Evolutionary conservation across 1,139 yeast genomes (phyloP), one percentile per base, ranked within the genome.

Genomic region (Meyerozyma sp.): DNA sequence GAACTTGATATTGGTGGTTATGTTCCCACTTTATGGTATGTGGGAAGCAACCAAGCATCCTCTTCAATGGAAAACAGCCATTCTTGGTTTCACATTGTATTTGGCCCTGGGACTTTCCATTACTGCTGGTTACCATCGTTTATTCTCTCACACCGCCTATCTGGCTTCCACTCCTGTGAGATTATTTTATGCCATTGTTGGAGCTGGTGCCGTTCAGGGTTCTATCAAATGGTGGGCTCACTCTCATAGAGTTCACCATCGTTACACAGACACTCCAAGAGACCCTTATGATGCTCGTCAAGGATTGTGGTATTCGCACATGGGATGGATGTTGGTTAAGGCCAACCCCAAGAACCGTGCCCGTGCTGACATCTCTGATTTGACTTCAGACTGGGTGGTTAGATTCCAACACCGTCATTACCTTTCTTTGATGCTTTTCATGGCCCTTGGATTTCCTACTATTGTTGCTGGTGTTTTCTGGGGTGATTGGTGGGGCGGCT

Each of bases 201-300:
- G 98, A 46, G 94, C 96, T 39, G 95, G 96, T 45, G 88, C 97
- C 46, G 90, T 89, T 46, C 95, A 93, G 70, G 98, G 98, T 53
- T 90, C 97, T 41, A 84, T 91, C 65, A 90, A 93, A 70, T 94
- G 98, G 98, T 93, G 98, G 98, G 83, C 94, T 44, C 96, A 93
- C 64, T 85, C 94, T 44, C 98, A 93, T 73, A 83, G 98, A 75
- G 81, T 94, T 51, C 98, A 93, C 71, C 98, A 93, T 74, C 81
- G 98, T 69, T 93, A 85, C 74, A 93, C 98, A 13, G 98, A 93
- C 70, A 93, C 98, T 40, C 76, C 82, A 50, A 85, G 96, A 77
- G 98, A 93, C 66, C 98, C 98, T 44, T 94, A 93, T 66, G 96
- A 90, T 61, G 98, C 98, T 41, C 83, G 96, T 72, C 79, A 80